Base-by-base conservation (phyloP, 1,284 basidiomycete species). In the Neonothopanus nambi region DNA sequence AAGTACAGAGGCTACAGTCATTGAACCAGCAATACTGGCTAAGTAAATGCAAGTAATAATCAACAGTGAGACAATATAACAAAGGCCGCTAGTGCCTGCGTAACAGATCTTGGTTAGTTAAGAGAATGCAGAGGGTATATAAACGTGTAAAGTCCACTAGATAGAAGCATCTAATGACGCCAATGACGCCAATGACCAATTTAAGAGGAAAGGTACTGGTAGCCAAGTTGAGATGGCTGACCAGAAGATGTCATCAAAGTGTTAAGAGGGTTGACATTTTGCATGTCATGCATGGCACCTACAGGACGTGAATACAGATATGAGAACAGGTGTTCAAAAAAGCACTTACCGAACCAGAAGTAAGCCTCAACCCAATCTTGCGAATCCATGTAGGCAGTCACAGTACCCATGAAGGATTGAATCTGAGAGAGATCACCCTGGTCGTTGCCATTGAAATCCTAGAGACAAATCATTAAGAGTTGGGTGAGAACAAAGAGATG, bases 231-330 rank as follows among this genome's bases (percentile, higher is more conserved):
- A n/a, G 73, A 86, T 23, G 82, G 82, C 38, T 56, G 33, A 41
- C 74, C 75, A 47, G 70, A 63, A 35, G 52, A 17, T 11, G 51
- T 60, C 70, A 87, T 72, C 49, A 89, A 74, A 48, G 73, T 68
- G 70, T 93, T 89, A 42, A 71, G 66, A 23, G 71, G 61, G 74
- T 89, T 86, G 64, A 91, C 87, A 50, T 82, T 81, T 55, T 77
- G 73, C 79, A 93, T 79, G 64, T 89, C 70, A 55, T 79, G 65
- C 82, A 91, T 84, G 46, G 78, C 72, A 65, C 84, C 87, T 87
- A 49, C 9, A 28, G 23, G 21, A 5, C 23, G 44, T 11, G 51
- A 48, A 49, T 38, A 44, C 6, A 41, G 26, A 38, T 48, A 52
- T 57, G 39, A 37, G 26, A 61, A 43, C 15, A 50, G 15, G 36